These are phyloP conservation scores for Xylariaceae sp. DNA, from an alignment of 2,329 filamentous ascomycete genomes.

Conservation along the genomic window DNA sequence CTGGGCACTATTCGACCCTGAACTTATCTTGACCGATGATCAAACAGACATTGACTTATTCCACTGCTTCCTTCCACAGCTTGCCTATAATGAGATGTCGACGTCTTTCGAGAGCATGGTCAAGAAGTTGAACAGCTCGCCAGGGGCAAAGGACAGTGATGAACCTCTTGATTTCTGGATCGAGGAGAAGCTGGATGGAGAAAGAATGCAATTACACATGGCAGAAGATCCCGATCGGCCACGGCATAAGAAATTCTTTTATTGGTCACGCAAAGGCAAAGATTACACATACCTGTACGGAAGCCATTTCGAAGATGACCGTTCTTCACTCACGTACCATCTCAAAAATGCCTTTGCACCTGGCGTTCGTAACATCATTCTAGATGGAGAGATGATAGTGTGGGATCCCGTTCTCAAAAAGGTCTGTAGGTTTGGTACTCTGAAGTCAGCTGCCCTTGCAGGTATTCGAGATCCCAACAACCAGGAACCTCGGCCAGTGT, in stretches of 20 bases:
- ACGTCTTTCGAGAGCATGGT: slow-evolving; percentile 77
- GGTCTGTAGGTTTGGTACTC: slow-evolving; percentile 83
- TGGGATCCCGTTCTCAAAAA: slow-evolving; percentile 88
- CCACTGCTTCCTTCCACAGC: slow-evolving; percentile 94
- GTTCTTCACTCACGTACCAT: slow-evolving; percentile 76
- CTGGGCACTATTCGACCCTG: slow-evolving; percentile 82
- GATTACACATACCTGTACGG: slow-evolving; percentile 96
- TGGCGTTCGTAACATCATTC: slow-evolving; percentile 79
- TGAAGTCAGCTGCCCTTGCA: slow-evolving; percentile 84
- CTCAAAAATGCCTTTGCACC: slow-evolving; percentile 73
- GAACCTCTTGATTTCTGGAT: slow-evolving; percentile 84
- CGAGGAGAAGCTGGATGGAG: slow-evolving; percentile 95
- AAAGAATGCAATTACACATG: slow-evolving; percentile 97
- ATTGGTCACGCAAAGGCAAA: slow-evolving; percentile 95
- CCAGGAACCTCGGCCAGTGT: slow-evolving; percentile 68
- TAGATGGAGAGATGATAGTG: slow-evolving; percentile 98
- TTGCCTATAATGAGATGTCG: slow-evolving; percentile 87
- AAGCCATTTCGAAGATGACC: slow-evolving; percentile 70
- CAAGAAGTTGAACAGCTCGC: slow-evolving; percentile 49
- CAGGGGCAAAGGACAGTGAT: slow-evolving; percentile 53
- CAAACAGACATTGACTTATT: slow-evolving; percentile 76
- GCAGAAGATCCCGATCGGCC: slow-evolving; percentile 62
- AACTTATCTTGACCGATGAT: slow-evolving; percentile 69
- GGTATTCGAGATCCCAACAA: slow-evolving; percentile 72
- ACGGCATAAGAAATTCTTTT: slow-evolving; percentile 73